A percentile compares a stretch with the other conserved stretches of the same genome.
Conservation (phyloP, 495 filamentous ascomycete genomes). For the Talaromyces trachyspermus region DNA sequence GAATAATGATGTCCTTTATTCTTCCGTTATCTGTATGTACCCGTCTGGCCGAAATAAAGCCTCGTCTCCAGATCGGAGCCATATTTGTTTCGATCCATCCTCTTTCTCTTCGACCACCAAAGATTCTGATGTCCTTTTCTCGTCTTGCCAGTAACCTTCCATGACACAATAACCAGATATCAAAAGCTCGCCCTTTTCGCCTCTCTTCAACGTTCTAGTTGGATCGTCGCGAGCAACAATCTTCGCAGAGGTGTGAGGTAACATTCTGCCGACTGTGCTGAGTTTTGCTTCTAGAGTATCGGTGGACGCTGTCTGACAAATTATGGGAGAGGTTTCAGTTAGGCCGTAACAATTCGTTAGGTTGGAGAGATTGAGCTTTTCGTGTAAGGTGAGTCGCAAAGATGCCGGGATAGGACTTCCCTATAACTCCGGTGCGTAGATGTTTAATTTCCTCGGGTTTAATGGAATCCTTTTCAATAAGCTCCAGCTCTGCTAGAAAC, state of each 20-base stretch:
- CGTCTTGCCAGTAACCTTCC: conserved; percentile 74
- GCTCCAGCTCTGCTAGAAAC: conserved; percentile 71
- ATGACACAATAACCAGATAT: conserved; percentile 70
- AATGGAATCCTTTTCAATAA: no score
- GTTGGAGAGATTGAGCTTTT: conserved; percentile 64
- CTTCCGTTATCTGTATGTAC: conserved; percentile 37
- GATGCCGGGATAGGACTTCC: not conserved
- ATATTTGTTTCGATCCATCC: not conserved
- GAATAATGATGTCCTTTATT: conserved; percentile 60
- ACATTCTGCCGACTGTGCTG: conserved; percentile 54
- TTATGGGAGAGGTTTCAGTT: conserved; percentile 39
- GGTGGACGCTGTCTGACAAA: conserved; percentile 62
- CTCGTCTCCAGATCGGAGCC: conserved; percentile 59
- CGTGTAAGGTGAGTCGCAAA: not conserved
- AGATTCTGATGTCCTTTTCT: conserved; percentile 55
- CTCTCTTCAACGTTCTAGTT: conserved; percentile 23
- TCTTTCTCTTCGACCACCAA: no score
- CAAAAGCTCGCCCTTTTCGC: conserved; percentile 66
- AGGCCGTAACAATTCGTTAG: conserved; percentile 45
- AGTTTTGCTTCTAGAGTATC: conserved; percentile 62
- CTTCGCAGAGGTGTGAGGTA: conserved; percentile 72
- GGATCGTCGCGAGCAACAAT: conserved; percentile 43
- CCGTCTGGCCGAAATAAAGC: conserved; percentile 36
- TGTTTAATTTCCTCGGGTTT: no score
- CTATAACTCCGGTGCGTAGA: conserved; percentile 59